Base-by-base conservation (phyloP, 2,329 filamentous ascomycete species). In the Fusarium azukiicola region DNA sequence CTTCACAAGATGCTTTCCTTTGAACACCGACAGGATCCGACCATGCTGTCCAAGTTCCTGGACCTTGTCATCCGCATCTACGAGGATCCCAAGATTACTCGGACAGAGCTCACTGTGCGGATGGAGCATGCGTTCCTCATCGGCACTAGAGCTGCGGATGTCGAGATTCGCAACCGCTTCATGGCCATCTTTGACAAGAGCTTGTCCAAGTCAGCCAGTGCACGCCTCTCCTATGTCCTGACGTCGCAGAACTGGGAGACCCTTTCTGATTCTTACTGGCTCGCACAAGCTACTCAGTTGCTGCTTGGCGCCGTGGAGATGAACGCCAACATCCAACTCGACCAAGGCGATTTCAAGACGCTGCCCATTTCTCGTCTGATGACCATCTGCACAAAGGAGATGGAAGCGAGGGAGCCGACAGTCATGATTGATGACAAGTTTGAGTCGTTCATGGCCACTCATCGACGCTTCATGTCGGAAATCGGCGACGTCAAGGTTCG, bases 1-100 rank as follows among this genome's bases (percentile, higher is more conserved):
- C 89, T 99, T n/a, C 97, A 98, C 83, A 99, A 99, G 89, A 99
- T 99, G 98, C 90, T 99, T 21, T 95, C 97, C 0, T 99, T 99
- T 81, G 98, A 99, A 87, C 94, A 96, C 73, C 93, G 98, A 50
- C 89, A 92, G 40, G 97, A 99, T 84, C 93, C 95, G 44, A 96
- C 95, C 1, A 95, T 99, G 89, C 91, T 99, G 73, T 97, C 95
- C 80, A 97, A 97, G 84, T 99, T 99, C 89, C 91, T 99, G 74
- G 96, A 99, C 79, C 93, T 99, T 38, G 98, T 99, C 38, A 98
- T 99, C 81, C 95, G 97, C 66, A 99, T 99, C 74, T 99, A 99
- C 85, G 98, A 99, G 84, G 98, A 99, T 83, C 96, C 97, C 1
- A 98, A 98, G 88, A 98, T 99, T 77, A 97, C 97, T 2, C 93